These are phyloP conservation scores for Xylaria sp. DNA, from an alignment of 2,329 filamentous ascomycete species.

Conservation along the genomic window DNA sequence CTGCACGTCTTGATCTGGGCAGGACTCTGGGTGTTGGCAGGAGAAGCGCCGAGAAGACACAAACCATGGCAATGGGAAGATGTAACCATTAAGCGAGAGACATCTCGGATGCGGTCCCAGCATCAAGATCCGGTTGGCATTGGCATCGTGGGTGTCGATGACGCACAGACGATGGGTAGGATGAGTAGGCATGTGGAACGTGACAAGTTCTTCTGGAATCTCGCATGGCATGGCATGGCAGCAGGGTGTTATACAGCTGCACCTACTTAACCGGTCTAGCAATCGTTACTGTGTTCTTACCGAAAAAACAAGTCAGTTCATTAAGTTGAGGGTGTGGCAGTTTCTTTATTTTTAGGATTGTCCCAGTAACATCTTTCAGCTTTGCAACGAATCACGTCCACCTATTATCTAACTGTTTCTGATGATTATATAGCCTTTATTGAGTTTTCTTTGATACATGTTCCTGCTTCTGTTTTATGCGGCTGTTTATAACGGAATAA, in stretches of 20 bases:
- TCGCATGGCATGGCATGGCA: neutral
- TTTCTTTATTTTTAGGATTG: too few species aligned
- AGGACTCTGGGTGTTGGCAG: too few species aligned
- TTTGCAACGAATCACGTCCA: neutral
- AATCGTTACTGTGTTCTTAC: neutral
- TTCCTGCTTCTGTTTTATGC: neutral
- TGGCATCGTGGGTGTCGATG: slow-evolving; percentile 3
- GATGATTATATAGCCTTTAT: neutral
- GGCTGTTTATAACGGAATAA: neutral
- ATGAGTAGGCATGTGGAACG: neutral
- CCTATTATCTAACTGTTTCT: neutral
- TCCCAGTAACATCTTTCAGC: too few species aligned
- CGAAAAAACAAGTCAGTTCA: too few species aligned
- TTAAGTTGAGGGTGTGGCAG: too few species aligned
- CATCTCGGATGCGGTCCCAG: neutral
- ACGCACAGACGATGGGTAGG: neutral
- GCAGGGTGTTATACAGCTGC: neutral
- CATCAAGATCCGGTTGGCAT: neutral
- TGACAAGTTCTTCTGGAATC: slow-evolving; percentile 3
- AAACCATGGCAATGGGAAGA: slow-evolving; percentile 12
- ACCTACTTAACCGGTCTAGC: neutral
- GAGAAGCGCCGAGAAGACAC: neutral
- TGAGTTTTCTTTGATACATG: neutral
- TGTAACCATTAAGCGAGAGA: slow-evolving; percentile 5
- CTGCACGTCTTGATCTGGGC: neutral